Conservation (phyloP, 768 basidiomycete species). For the Antrodiella citrinella region DNA sequence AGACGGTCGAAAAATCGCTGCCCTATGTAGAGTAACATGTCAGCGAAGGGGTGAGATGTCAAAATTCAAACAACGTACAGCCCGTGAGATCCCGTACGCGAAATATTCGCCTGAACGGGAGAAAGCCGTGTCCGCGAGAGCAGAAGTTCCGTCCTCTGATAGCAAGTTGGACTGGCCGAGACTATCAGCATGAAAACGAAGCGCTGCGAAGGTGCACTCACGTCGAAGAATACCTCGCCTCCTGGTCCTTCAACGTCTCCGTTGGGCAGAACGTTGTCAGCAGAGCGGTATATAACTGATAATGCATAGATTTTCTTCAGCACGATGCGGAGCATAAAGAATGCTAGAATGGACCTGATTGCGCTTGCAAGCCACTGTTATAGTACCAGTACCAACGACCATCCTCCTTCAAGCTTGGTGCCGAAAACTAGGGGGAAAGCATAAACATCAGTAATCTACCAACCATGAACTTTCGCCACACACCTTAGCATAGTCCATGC, state of each 20-base stretch:
- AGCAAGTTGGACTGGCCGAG: conserved; percentile 55
- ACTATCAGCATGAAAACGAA: not conserved
- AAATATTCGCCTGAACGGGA: conserved; percentile 61
- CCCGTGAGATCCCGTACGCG: conserved; percentile 70
- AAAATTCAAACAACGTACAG: conserved; percentile 35
- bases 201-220: conserved; percentile 23
- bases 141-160: conserved; percentile 63
- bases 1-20: conserved; percentile 65
- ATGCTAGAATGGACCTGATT: conserved; percentile 30
- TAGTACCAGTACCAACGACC: conserved; percentile 76
- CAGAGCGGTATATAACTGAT: conserved; percentile 56
- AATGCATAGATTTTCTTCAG: not conserved
- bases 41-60: not conserved
- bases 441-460: conserved; percentile 7
- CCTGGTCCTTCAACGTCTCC: conserved; percentile 37
- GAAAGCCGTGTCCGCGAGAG: conserved; percentile 51
- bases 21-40: conserved; percentile 35
- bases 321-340: not conserved
- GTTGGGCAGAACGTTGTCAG: conserved; percentile 43
- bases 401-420: conserved; percentile 55
- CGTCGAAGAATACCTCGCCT: conserved; percentile 77
- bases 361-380: conserved; percentile 71
- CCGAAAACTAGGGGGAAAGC: conserved; percentile 45
- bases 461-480: conserved; percentile 7
- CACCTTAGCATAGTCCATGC: conserved; percentile 45